Base-by-base conservation (phyloP, 352 stramenopile genomes). In the Halophytophthora polymorphica region DNA sequence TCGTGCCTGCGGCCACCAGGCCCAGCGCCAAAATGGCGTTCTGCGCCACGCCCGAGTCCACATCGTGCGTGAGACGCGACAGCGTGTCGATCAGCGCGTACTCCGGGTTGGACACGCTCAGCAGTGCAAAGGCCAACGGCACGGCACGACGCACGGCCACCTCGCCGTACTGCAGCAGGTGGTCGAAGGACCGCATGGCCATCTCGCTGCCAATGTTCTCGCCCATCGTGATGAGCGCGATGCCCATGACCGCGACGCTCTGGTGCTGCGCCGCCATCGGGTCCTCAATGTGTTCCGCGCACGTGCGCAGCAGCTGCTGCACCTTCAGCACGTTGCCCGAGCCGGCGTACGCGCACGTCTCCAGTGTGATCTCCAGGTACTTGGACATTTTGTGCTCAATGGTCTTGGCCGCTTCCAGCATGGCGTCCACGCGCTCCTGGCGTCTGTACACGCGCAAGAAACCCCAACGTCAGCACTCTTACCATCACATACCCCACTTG, bases 151-250 rank as follows among this genome's bases (percentile, higher is more conserved):
- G 93, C 47, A 99, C 96, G 6, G 92, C 88, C 31, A 99, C 81
- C 72, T 99, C 97, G 37, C 97, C 98, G 68, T 99, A 99, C 71
- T 99, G 97, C 29, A 99, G 84, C 59, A 99, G 83, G 69, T 99
- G 97, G 53, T 99, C 97, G 64, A 99, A 99, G 36, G 96, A 97
- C 56, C 97, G 84, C 57, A 99, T 89, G 13, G 95, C 93, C 97
- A 99, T 99, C 70, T 99, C 97, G 49, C 87, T 90, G 25, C 93
- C 92, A 48, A 98, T 93, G 57, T 90, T 96, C 71, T 99, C 97
- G 38, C 96, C 97, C 84, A 99, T 97, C 1, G 96, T 96, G 42
- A 99, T 98, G 15, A 99, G 70, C 21, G 91, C 96, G 61, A 99
- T 98, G 53, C 97, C 97, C 39, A 99, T 83, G 13, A 99, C 96